Percentiles rank a stretch among this genome's conserved stretches.
Evolutionary conservation across 202 grass and related monocot species (phyloP).

Genomic region (Bolboschoenoplectus hybrid): DNA sequence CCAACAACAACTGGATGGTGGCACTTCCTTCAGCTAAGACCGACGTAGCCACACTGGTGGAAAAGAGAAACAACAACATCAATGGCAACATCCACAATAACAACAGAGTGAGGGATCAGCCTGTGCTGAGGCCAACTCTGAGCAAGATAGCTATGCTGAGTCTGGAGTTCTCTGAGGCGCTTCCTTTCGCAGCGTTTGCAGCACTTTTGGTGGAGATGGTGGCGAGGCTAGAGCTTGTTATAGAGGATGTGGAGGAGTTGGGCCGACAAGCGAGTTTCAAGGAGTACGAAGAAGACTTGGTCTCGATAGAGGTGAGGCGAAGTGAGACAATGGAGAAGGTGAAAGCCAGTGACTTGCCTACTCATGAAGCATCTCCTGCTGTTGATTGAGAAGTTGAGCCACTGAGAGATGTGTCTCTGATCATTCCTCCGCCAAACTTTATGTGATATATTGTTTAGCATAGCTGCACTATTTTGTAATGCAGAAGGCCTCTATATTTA

Average conservation of each 20-base stretch:
- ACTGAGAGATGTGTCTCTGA: background rate
- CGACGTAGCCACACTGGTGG: conserved; percentile 49
- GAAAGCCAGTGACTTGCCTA: conserved; percentile 29
- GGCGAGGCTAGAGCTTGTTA: conserved; percentile 78
- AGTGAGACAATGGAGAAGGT: conserved; percentile 45
- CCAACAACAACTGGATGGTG: conserved; percentile 42
- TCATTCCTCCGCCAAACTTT: background rate
- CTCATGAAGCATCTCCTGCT: background rate
- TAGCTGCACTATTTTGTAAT: conserved; percentile 19
- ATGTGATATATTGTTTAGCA: background rate
- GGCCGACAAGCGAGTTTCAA: conserved; percentile 72
- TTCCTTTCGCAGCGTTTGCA: conserved; percentile 91
- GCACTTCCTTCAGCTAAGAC: conserved; percentile 63
- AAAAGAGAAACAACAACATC: conserved; percentile 42
- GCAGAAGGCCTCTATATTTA: background rate
- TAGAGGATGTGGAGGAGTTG: conserved; percentile 82
- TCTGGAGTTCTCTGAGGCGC: conserved; percentile 90
- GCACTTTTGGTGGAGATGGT: conserved; percentile 94
- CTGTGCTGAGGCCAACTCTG: conserved; percentile 56
- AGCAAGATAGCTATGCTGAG: conserved; percentile 80
- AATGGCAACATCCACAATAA: conserved; percentile 24
- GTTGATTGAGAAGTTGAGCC: conserved; percentile 21
- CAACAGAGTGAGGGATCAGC: conserved; percentile 32
- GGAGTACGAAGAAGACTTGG: conserved; percentile 57
- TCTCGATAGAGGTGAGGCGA: conserved; percentile 52